Evolutionary conservation across 148 eudicot genomes (phyloP).

Genomic region (Vaccinium corymbosum): DNA sequence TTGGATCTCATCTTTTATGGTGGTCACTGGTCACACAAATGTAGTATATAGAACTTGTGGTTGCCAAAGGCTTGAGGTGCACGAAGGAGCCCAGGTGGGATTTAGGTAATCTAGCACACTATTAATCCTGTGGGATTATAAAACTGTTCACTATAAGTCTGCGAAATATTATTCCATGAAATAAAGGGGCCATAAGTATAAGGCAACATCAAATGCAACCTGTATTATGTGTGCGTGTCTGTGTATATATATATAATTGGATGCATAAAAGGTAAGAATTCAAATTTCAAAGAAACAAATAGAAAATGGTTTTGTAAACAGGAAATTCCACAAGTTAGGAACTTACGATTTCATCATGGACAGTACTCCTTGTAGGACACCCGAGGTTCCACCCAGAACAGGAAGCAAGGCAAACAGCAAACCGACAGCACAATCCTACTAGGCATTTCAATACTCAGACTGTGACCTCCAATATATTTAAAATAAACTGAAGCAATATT

Average conservation of each 20-base stretch:
- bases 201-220: neutral
- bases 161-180: neutral
- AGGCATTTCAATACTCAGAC: slow-evolving; percentile 12
- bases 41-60: neutral
- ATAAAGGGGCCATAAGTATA: neutral
- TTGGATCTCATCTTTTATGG: neutral
- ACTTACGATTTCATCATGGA: slow-evolving; percentile 93
- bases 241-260: neutral
- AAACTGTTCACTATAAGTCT: neutral
- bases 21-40: neutral
- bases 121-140: neutral
- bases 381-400: slow-evolving; percentile 51
- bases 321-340: neutral
- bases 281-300: too few relatives aligned
- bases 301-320: neutral
- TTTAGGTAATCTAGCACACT: neutral
- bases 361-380: slow-evolving; percentile 48
- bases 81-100: neutral
- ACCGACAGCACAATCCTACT: slow-evolving; percentile 56
- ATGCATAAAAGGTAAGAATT: neutral
- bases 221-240: neutral
- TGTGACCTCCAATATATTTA: neutral
- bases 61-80: neutral
- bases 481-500: neutral
- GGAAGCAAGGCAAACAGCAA: slow-evolving; percentile 53